Evolutionary conservation across 345 rosid species (phyloP).

Genomic region (Populus ilicifolia): DNA sequence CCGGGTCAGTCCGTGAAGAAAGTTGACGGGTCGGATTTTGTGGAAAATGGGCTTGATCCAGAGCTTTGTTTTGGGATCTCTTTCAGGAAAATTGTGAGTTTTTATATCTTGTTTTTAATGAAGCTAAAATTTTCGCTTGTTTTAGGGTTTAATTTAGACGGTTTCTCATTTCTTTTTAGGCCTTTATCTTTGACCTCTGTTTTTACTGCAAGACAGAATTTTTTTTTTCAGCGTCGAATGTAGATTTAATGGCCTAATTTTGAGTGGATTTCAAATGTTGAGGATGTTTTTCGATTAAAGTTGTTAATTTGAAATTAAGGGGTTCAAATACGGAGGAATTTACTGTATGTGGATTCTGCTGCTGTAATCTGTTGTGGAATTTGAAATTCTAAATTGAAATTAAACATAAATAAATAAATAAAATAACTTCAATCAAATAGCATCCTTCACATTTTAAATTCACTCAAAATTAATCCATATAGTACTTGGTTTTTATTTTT

Average conservation of each 20-base stretch:
- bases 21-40: slow-evolving; percentile 44
- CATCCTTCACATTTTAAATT: neutral
- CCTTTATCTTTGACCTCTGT: neutral
- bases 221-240: neutral
- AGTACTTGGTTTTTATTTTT: neutral
- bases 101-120: neutral
- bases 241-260: neutral
- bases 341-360: neutral
- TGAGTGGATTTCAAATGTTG: neutral
- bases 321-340: neutral
- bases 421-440: neutral
- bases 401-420: neutral
- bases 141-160: neutral
- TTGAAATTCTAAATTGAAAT: neutral
- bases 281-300: neutral
- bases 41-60: slow-evolving; percentile 59
- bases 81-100: slow-evolving; percentile 74
- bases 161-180: neutral
- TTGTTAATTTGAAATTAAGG: neutral
- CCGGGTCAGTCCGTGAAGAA: slow-evolving; percentile 27
- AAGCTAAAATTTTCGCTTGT: neutral
- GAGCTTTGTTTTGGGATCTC: slow-evolving; percentile 58
- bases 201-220: neutral
- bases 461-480: neutral
- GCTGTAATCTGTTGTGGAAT: neutral